Evolutionary conservation across 805 yeast species (phyloP), one percentile per base, ranked within the genome.

Genomic region (Cyberlindnera meyerae): DNA sequence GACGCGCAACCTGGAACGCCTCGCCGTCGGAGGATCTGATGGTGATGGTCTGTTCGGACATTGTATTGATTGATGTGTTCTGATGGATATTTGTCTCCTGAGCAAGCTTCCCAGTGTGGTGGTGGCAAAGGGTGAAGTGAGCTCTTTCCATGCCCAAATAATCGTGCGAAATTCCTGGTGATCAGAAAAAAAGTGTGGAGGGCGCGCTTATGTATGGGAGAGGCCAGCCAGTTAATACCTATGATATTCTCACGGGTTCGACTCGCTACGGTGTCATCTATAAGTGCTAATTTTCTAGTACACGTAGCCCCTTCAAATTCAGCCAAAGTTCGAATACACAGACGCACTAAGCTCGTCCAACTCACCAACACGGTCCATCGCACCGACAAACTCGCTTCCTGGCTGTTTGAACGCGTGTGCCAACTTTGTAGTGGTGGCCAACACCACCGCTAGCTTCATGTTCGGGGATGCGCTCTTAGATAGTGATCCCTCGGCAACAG

Each of bases 301-400:
- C 24, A 21, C 24, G 11, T 21, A 16, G 12, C 7, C 15, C n/a
- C 17, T 18, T 5, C n/a, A 18, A 21, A 13, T 9, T 40, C 35
- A 40, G 8, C 55, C 60, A 48, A 83, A 85, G 52, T 87, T 87
- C 14, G 95, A 82, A 58, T 89, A 89, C 8, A 89, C 89, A 47
- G 87, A 72, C 5, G 97, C 97, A 61, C 95, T 81, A 48, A 89
- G 71, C 42, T 87, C 96, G 47, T 85, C 94, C 39, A 89, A 69
- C 45, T 79, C 87, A 13, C 75, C 79, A 22, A 70, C 59, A 40
- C 62, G 62, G 46, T 72, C 69, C 70, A 79, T 43, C 3, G 37
- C 41, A 15, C 60, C 56, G 9, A 75, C 48, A 45, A 69, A 71
- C 40, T 66, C 74, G 42, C 69, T 68, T 8, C 43, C 44, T 3